Percentiles rank a stretch among this genome's conserved stretches.
These are phyloP conservation scores for Pythium rhizo-oryzae DNA, from an alignment of 352 stramenopile species.

Conservation along the genomic window DNA sequence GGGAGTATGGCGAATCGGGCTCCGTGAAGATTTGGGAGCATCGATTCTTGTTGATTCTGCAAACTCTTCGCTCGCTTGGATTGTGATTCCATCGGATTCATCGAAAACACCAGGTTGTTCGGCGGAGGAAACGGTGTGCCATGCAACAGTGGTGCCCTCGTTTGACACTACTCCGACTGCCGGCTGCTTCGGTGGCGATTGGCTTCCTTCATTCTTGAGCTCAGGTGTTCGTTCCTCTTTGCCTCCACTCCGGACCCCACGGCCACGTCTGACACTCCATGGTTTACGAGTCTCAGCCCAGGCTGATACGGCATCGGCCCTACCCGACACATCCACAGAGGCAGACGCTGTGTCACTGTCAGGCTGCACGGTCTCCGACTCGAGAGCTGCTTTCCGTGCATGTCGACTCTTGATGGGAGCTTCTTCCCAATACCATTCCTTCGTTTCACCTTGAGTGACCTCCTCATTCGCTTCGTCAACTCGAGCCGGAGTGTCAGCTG, in stretches of 20 bases:
- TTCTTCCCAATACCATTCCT: constrained; percentile 23
- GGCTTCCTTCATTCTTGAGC: neutral
- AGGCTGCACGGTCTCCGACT: neutral
- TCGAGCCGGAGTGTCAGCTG: neutral
- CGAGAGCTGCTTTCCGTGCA: constrained; percentile 8
- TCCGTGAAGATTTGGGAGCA: neutral
- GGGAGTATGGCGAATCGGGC: neutral
- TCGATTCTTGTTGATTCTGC: neutral
- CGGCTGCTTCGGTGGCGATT: neutral
- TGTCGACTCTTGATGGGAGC: constrained; percentile 26
- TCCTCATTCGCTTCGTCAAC: neutral
- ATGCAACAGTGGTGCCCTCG: neutral
- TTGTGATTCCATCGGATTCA: neutral
- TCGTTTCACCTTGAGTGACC: neutral
- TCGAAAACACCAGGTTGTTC: constrained; percentile 5
- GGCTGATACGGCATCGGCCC: too few relatives aligned
- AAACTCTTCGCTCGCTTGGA: neutral
- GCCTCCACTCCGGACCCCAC: neutral
- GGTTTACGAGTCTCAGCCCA: neutral
- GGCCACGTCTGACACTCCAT: neutral
- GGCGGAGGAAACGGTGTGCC: neutral
- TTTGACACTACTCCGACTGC: neutral
- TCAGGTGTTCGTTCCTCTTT: neutral
- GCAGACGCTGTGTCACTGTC: neutral
- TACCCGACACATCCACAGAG: neutral